Conservation (phyloP, 306 rosid genomes). For the Arachis hypogaea region DNA sequence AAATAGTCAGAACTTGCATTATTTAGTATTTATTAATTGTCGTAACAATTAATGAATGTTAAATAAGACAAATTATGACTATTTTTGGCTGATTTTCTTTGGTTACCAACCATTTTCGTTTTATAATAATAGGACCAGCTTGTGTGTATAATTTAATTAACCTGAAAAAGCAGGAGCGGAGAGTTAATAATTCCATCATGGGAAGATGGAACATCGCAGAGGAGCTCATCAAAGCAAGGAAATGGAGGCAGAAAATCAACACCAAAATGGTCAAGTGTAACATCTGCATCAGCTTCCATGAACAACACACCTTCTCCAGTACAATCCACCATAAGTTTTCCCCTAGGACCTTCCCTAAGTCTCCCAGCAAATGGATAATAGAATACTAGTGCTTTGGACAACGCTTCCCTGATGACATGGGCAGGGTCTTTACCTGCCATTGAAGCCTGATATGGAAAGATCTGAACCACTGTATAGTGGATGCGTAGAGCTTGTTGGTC, state of each 20-base stretch:
- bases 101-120: too few species aligned
- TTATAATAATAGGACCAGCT: too few species aligned
- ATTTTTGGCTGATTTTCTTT: too few species aligned
- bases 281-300: constrained; percentile 42
- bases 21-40: too few species aligned
- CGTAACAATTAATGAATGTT: too few species aligned
- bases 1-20: too few species aligned
- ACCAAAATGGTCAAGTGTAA: constrained; percentile 35
- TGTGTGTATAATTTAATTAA: not conserved
- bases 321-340: constrained; percentile 47
- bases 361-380: constrained; percentile 34
- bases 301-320: constrained; percentile 52
- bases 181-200: constrained; percentile 42
- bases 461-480: not conserved
- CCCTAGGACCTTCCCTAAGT: constrained; percentile 22
- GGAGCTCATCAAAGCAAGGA: constrained; percentile 51
- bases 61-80: too few species aligned
- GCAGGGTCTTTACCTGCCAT: constrained; percentile 35
- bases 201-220: constrained; percentile 43
- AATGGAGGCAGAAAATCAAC: constrained; percentile 46
- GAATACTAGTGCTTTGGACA: constrained; percentile 19
- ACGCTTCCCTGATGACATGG: constrained; percentile 27
- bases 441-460: not conserved
- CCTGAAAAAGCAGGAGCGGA: constrained; percentile 49
- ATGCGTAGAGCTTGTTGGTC: not conserved